Evolutionary conservation across 805 yeast species (phyloP).

Genomic region (Ogataea glucozyma): DNA sequence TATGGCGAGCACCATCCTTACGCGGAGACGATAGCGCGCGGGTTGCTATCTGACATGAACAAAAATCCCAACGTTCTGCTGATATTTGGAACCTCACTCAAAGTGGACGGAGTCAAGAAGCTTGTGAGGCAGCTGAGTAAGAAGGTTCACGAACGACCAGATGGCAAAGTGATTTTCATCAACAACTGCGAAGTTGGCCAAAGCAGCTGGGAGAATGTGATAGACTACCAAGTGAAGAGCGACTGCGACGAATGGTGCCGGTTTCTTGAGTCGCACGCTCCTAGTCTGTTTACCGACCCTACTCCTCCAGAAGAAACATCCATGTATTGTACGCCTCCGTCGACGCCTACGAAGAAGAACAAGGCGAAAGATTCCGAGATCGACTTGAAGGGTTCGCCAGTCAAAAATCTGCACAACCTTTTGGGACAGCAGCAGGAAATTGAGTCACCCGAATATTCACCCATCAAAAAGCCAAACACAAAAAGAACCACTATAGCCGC

Average conservation of each 20-base stretch:
- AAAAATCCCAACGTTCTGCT: constrained; percentile 74
- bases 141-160: constrained; percentile 67
- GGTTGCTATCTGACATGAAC: constrained; percentile 63
- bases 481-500: background rate
- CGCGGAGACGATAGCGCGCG: constrained; percentile 74
- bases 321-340: constrained; percentile 25
- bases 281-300: constrained; percentile 55
- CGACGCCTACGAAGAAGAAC: constrained; percentile 21
- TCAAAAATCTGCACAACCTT: too few species aligned
- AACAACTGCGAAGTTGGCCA: constrained; percentile 67
- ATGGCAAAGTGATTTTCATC: constrained; percentile 76
- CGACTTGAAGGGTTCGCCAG: constrained; percentile 11
- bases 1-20: constrained; percentile 95
- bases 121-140: constrained; percentile 70
- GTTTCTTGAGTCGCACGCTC: constrained; percentile 51
- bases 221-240: constrained; percentile 76
- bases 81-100: constrained; percentile 91
- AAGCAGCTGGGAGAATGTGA: constrained; percentile 64
- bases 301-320: constrained; percentile 19
- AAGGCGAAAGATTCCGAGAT: background rate
- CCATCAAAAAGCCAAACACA: constrained; percentile 7
- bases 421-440: too few species aligned
- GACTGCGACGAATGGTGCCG: constrained; percentile 85
- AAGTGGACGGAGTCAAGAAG: constrained; percentile 85
- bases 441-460: constrained; percentile 18